Percentiles rank a stretch among this genome's conserved stretches.
Conservation (phyloP, 257 asterid genomes). For the Nicotiana obtusifolia region DNA sequence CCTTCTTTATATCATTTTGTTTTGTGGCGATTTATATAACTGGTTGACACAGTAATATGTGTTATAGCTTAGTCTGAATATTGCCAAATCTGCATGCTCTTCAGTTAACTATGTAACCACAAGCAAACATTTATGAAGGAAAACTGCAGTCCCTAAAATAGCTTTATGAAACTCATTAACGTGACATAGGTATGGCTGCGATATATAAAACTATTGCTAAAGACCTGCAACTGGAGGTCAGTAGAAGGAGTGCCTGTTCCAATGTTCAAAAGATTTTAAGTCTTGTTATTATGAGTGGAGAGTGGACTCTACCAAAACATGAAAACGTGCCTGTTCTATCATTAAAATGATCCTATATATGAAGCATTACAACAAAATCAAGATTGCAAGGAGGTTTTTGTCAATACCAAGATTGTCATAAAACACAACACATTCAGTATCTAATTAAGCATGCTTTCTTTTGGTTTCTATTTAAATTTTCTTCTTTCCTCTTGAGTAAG, state of each 20-base stretch:
- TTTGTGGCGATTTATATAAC: background rate
- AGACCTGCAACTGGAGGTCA: background rate
- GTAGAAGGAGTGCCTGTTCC: background rate
- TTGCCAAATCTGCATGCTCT: background rate
- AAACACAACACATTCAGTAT: background rate
- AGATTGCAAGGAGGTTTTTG: background rate
- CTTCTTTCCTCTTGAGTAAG: background rate
- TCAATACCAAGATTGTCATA: constrained; percentile 4
- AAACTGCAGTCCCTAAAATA: background rate
- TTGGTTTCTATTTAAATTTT: background rate
- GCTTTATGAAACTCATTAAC: background rate
- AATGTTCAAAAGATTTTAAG: background rate
- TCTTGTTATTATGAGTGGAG: background rate
- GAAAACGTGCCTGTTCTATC: background rate
- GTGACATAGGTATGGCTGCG: background rate
- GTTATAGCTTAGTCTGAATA: background rate
- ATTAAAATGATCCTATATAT: background rate
- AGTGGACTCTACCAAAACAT: background rate
- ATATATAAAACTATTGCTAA: background rate
- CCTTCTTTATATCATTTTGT: background rate
- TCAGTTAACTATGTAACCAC: background rate
- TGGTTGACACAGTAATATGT: background rate
- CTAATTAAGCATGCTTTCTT: background rate
- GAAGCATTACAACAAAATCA: background rate
- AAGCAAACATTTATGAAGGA: background rate